These are phyloP conservation scores for Cladosporium sp. DNA, from an alignment of 2,329 filamentous ascomycete species.

Conservation along the genomic window DNA sequence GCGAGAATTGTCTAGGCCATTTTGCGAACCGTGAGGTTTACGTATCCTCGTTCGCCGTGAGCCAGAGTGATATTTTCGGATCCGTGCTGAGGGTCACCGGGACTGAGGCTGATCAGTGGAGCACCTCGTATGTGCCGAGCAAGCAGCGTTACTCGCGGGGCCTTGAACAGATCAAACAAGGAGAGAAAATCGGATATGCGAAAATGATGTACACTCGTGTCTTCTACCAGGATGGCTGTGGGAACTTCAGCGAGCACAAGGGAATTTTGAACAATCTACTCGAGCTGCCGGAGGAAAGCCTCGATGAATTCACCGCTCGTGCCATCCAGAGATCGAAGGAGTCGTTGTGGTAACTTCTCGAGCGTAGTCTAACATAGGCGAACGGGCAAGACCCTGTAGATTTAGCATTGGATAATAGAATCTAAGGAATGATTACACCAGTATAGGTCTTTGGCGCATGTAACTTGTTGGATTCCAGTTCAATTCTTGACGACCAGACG, in stretches of 20 bases:
- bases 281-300: conserved; percentile 52
- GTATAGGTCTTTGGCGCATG: too few species aligned
- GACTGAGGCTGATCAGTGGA: conserved; percentile 57
- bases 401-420: too few species aligned
- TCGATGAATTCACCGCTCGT: conserved; percentile 52
- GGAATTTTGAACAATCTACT: conserved; percentile 49
- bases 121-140: conserved; percentile 44
- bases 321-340: conserved; percentile 35
- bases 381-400: too few species aligned
- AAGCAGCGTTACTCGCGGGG: conserved; percentile 48
- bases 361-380: too few species aligned
- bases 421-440: too few species aligned
- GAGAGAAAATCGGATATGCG: conserved; percentile 42
- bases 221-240: conserved; percentile 40
- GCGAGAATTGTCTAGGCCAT: conserved; percentile 36
- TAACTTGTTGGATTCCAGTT: too few species aligned
- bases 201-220: conserved; percentile 52
- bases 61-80: conserved; percentile 61
- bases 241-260: conserved; percentile 34
- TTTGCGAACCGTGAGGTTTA: conserved; percentile 49
- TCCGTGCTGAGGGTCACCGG: conserved; percentile 55
- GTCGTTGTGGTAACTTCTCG: too few species aligned
- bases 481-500: too few species aligned
- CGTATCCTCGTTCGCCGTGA: conserved; percentile 53
- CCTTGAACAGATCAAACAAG: conserved; percentile 39